Evolutionary conservation across 352 stramenopile genomes (phyloP).

Genomic region (Phytopythium boreale): DNA sequence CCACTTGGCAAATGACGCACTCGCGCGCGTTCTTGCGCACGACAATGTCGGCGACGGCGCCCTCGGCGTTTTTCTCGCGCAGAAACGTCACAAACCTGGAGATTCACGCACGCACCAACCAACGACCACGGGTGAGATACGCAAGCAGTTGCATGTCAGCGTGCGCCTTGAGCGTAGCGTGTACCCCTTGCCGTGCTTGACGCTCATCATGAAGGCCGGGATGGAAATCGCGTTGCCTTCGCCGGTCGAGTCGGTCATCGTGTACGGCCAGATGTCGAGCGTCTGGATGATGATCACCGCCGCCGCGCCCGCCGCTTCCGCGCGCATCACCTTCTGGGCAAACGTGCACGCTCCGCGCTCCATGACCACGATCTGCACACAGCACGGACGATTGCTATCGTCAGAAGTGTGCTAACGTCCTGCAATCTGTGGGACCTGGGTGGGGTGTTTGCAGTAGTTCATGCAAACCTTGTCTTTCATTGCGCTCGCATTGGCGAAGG

Average conservation of each 20-base stretch:
- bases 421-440: too few relatives aligned
- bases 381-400: neutral
- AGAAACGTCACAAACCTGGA: conserved; percentile 63
- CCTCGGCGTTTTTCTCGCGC: conserved; percentile 21
- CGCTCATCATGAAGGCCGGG: conserved; percentile 77
- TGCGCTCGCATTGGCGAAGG: conserved; percentile 33
- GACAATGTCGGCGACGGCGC: conserved; percentile 36
- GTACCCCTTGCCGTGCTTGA: conserved; percentile 63
- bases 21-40: conserved; percentile 70
- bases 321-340: conserved; percentile 65
- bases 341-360: conserved; percentile 68
- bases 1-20: conserved; percentile 81
- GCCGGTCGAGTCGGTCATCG: conserved; percentile 76
- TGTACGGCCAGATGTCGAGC: conserved; percentile 77
- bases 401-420: too few relatives aligned
- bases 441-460: neutral
- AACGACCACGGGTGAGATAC: conserved; percentile 1
- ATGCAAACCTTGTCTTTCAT: conserved; percentile 46
- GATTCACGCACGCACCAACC: neutral
- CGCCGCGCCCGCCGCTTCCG: conserved; percentile 46
- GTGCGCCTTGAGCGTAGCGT: neutral
- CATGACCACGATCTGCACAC: conserved; percentile 66
- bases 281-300: conserved; percentile 74
- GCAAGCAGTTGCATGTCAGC: neutral
- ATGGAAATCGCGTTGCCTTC: conserved; percentile 59